These are phyloP conservation scores for Hydnomerulius pinastri DNA, from an alignment of 768 basidiomycete genomes.

Conservation along the genomic window DNA sequence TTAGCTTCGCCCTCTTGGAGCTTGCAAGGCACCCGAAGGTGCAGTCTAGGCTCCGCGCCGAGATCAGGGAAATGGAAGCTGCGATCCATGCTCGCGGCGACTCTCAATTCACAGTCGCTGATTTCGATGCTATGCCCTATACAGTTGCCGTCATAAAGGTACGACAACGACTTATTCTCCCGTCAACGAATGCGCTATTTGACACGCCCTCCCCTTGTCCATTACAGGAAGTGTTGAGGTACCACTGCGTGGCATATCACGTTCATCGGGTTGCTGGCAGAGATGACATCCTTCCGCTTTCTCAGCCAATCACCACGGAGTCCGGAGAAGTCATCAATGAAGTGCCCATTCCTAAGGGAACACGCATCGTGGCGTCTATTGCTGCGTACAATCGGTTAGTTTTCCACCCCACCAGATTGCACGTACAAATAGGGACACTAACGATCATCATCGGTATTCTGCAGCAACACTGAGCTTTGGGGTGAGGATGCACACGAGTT, in stretches of 20 bases:
- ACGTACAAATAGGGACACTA: neutral
- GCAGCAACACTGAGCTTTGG: conserved; percentile 31
- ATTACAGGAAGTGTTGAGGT: conserved; percentile 47
- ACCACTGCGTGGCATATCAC: conserved; percentile 52
- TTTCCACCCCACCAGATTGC: neutral
- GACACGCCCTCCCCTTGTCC: neutral
- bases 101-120: conserved; percentile 39
- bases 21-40: conserved; percentile 58
- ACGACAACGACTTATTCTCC: neutral
- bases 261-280: conserved; percentile 49
- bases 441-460: neutral
- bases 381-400: conserved; percentile 55
- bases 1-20: conserved; percentile 65
- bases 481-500: conserved; percentile 33
- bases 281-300: conserved; percentile 63
- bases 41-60: conserved; percentile 62
- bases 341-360: conserved; percentile 51
- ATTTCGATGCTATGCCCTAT: conserved; percentile 54
- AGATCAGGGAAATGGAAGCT: conserved; percentile 38
- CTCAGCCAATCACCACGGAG: conserved; percentile 48
- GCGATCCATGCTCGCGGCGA: conserved; percentile 38
- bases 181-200: neutral
- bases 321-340: conserved; percentile 45
- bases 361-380: conserved; percentile 53
- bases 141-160: conserved; percentile 49